Conservation (phyloP, 2,329 filamentous ascomycete genomes). For the Trichophyton verrucosum region DNA sequence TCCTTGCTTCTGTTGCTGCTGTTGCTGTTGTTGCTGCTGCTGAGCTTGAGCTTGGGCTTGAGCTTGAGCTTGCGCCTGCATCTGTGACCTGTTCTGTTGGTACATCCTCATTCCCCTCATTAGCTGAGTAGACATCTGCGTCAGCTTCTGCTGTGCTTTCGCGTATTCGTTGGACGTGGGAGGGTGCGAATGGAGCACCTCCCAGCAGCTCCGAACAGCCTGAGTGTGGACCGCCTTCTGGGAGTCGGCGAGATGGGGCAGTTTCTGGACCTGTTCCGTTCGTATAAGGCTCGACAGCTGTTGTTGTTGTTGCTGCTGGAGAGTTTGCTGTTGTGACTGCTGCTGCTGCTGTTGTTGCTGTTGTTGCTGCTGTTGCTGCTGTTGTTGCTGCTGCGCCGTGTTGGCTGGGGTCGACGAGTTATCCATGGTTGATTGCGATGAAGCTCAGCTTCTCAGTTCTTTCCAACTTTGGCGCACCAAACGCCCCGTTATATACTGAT, state of each 20-base stretch:
- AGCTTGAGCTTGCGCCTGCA: not conserved
- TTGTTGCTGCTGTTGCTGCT: slow-evolving; percentile 23
- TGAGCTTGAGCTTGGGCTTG: slow-evolving; percentile 22
- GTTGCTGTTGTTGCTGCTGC: slow-evolving; percentile 14
- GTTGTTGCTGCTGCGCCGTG: slow-evolving; percentile 20
- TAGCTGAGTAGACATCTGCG: slow-evolving; percentile 39
- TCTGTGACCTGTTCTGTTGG: slow-evolving; percentile 21
- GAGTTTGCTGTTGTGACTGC: slow-evolving; percentile 20
- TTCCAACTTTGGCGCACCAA: not conserved
- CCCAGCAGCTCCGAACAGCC: slow-evolving; percentile 44
- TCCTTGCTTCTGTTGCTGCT: slow-evolving; percentile 14
- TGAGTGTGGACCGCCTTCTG: slow-evolving; percentile 45
- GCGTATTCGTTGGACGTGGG: slow-evolving; percentile 39
- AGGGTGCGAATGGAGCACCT: slow-evolving; percentile 37
- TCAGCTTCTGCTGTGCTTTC: slow-evolving; percentile 39
- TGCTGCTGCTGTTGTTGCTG: slow-evolving; percentile 9
- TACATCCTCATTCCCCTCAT: slow-evolving; percentile 42
- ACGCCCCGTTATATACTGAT: not conserved
- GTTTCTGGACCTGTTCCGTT: slow-evolving; percentile 41
- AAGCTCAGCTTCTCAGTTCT: not conserved
- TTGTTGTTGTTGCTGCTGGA: not conserved
- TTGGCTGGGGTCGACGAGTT: slow-evolving; percentile 7
- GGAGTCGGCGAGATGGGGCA: slow-evolving; percentile 41
- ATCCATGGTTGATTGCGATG: slow-evolving; percentile 6
- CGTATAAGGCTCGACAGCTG: slow-evolving; percentile 38